phyloP scores from a whole-genome alignment of 331 rosid genomes.

The Malus hybrid region DNA sequence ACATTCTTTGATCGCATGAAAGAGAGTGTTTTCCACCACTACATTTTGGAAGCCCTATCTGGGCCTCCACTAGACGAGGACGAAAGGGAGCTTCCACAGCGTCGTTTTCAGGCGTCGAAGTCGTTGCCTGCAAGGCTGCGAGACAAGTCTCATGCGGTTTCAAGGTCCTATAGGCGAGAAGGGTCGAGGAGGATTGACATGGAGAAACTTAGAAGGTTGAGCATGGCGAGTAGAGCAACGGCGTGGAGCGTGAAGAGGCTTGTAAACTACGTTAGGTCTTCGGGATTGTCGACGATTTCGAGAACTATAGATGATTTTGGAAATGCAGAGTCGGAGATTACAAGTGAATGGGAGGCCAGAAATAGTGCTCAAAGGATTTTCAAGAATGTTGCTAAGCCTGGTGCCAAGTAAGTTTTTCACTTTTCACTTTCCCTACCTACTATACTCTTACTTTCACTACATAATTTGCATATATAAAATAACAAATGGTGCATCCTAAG shows the following conservation, averaged over 20 bases:
- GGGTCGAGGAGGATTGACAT: constrained; percentile 29
- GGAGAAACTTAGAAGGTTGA: constrained; percentile 35
- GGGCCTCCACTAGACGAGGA: constrained; percentile 37
- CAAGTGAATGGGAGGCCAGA: constrained; percentile 43
- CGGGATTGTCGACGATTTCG: constrained; percentile 40
- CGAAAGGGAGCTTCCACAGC: constrained; percentile 16
- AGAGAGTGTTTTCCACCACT: constrained; percentile 40
- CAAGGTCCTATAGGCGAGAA: constrained; percentile 7
- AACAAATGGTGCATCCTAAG: too few species aligned
- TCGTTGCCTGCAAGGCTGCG: constrained; percentile 32
- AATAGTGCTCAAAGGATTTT: constrained; percentile 32
- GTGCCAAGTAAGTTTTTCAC: constrained; percentile 25
- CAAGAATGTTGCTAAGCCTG: constrained; percentile 41
- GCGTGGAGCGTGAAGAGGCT: constrained; percentile 38
- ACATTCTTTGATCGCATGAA: constrained; percentile 51
- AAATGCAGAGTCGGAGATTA: constrained; percentile 37
- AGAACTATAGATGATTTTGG: constrained; percentile 38
- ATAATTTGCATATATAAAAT: neutral
- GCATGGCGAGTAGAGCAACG: constrained; percentile 24
- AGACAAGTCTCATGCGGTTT: neutral
- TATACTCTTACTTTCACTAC: neutral
- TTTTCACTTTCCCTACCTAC: neutral
- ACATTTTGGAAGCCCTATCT: constrained; percentile 39
- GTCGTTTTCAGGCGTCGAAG: constrained; percentile 13
- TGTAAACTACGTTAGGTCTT: constrained; percentile 25